A percentile compares a stretch with the other conserved stretches of the same genome.
Evolutionary conservation across 2,329 filamentous ascomycete genomes (phyloP).

Genomic region (Aquanectria penicillioides): DNA sequence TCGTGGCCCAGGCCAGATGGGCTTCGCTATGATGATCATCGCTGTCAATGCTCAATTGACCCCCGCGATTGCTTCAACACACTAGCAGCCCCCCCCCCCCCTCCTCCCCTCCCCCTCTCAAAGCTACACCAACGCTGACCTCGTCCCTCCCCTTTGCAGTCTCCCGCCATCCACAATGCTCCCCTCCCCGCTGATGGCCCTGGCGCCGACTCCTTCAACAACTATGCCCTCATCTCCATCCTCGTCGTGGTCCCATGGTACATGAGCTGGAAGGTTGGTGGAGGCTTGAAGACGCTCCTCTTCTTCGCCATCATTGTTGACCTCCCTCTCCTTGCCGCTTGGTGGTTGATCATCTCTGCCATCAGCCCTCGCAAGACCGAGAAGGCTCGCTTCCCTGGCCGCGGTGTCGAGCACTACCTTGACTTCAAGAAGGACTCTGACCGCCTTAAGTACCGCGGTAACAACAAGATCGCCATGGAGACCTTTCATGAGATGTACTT

Average conservation of each 20-base stretch:
- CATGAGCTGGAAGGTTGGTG: constrained; percentile 85
- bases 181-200: constrained; percentile 91
- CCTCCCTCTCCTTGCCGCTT: constrained; percentile 81
- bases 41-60: constrained; percentile 41
- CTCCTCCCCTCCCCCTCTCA: no score
- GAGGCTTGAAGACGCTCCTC: constrained; percentile 88
- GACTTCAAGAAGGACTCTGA: constrained; percentile 77
- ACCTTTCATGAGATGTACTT: constrained; percentile 99
- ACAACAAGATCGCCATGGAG: constrained; percentile 86
- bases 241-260: constrained; percentile 80
- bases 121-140: no score
- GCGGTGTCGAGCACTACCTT: constrained; percentile 90
- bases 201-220: constrained; percentile 88
- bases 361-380: constrained; percentile 92
- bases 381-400: constrained; percentile 87
- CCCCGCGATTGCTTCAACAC: not conserved
- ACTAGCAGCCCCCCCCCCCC: no score
- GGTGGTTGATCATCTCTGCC: constrained; percentile 84
- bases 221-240: constrained; percentile 76
- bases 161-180: constrained; percentile 86
- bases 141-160: constrained; percentile 32
- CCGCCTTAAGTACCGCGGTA: constrained; percentile 75
- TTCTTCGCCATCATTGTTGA: constrained; percentile 83
- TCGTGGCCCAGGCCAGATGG: not conserved
- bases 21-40: not conserved